A percentile compares a stretch with the other conserved stretches of the same genome.
phyloP scores from a whole-genome alignment of 345 rosid genomes.

The Lepidium aucheri region DNA sequence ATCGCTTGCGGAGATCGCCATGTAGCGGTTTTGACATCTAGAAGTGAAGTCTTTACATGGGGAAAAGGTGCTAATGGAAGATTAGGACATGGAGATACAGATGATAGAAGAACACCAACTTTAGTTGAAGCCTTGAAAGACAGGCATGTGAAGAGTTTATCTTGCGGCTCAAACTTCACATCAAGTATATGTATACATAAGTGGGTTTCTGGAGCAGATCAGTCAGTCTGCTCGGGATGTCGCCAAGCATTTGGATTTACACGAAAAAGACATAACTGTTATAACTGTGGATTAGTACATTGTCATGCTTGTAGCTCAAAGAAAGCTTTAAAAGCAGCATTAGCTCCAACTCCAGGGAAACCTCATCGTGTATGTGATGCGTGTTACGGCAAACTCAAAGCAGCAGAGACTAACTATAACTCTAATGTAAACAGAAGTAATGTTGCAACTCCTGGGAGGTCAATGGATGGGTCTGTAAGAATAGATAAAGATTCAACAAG shows the following conservation, averaged over 20 bases:
- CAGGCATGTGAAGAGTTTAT: slow-evolving; percentile 74
- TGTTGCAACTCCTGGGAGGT: slow-evolving; percentile 31
- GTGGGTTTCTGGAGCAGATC: slow-evolving; percentile 94
- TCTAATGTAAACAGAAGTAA: slow-evolving; percentile 33
- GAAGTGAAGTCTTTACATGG: slow-evolving; percentile 96
- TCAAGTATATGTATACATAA: slow-evolving; percentile 90
- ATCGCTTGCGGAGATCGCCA: slow-evolving; percentile 84
- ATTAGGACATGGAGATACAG: slow-evolving; percentile 85
- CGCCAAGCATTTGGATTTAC: slow-evolving; percentile 97
- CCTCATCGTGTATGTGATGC: slow-evolving; percentile 95
- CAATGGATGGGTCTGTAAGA: slow-evolving; percentile 54
- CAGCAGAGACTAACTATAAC: slow-evolving; percentile 50
- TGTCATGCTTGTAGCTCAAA: slow-evolving; percentile 97
- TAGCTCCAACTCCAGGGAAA: slow-evolving; percentile 97
- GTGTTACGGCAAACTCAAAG: slow-evolving; percentile 76
- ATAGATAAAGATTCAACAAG: slow-evolving; percentile 34
- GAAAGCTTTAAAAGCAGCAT: slow-evolving; percentile 85
- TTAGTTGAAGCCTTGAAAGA: slow-evolving; percentile 76
- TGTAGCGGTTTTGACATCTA: slow-evolving; percentile 76
- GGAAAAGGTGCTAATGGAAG: slow-evolving; percentile 90
- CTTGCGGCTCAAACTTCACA: slow-evolving; percentile 93
- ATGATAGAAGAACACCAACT: slow-evolving; percentile 68
- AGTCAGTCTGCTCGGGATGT: slow-evolving; percentile 86
- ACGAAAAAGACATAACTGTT: slow-evolving; percentile 86
- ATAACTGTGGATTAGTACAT: slow-evolving; percentile 86